Conservation (phyloP, 495 filamentous ascomycete species). For the Sporormia fimetaria region DNA sequence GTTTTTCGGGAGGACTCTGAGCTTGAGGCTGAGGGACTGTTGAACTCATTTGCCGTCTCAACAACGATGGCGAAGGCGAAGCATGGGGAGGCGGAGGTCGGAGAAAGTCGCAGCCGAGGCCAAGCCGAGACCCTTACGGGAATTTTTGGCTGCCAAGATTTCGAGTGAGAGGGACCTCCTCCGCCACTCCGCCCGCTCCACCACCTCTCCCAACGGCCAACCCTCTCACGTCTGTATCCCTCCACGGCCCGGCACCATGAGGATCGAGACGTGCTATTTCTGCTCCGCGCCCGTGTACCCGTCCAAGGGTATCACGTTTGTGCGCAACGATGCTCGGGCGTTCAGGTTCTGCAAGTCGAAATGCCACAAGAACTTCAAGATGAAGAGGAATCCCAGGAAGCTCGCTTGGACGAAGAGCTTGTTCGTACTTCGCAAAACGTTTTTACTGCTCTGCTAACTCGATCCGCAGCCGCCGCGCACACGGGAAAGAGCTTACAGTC, state of each 20-base stretch:
- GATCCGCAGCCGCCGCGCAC: constrained; percentile 21
- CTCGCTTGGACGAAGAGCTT: constrained; percentile 35
- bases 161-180: constrained; percentile 2
- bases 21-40: background rate
- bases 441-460: background rate
- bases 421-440: background rate
- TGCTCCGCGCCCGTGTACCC: constrained; percentile 48
- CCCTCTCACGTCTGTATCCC: too few relatives aligned
- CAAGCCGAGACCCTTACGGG: background rate
- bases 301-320: constrained; percentile 60
- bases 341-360: constrained; percentile 74
- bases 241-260: constrained; percentile 25
- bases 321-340: constrained; percentile 65
- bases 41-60: background rate
- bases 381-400: constrained; percentile 81
- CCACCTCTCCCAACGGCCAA: background rate
- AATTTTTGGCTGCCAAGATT: constrained; percentile 13
- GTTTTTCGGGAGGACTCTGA: too few relatives aligned
- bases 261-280: constrained; percentile 85
- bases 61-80: constrained; percentile 10
- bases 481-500: constrained; percentile 69
- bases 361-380: constrained; percentile 61
- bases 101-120: constrained; percentile 3
- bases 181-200: constrained; percentile 4
- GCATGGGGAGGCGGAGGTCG: background rate